phyloP scores from a whole-genome alignment of 352 stramenopile species.

The Pythium folliculosum region DNA sequence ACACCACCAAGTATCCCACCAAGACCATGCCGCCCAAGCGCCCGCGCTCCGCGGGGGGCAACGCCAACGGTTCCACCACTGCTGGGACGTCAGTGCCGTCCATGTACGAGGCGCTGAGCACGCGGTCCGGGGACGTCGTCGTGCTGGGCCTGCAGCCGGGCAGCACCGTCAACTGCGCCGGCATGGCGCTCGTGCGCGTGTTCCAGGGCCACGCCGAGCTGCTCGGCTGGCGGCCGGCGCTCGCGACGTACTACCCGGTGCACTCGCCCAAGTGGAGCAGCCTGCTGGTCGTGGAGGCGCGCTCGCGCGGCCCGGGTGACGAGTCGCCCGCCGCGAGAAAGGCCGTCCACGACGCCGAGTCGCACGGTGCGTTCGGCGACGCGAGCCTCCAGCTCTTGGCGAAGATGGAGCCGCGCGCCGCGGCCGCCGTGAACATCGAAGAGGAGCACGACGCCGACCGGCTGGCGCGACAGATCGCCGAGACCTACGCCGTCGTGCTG shows the following conservation, averaged over 20 bases:
- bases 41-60: constrained; percentile 16
- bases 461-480: constrained; percentile 59
- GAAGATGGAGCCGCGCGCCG: constrained; percentile 37
- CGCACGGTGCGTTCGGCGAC: constrained; percentile 59
- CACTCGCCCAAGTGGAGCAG: constrained; percentile 85
- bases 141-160: constrained; percentile 59
- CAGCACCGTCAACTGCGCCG: constrained; percentile 63
- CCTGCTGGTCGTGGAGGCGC: constrained; percentile 55
- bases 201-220: constrained; percentile 80
- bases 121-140: constrained; percentile 63
- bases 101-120: constrained; percentile 44
- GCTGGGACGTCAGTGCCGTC: not conserved
- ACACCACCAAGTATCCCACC: not conserved
- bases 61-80: not conserved
- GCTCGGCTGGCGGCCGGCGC: constrained; percentile 64
- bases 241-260: constrained; percentile 77
- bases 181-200: constrained; percentile 74
- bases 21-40: constrained; percentile 27
- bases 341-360: constrained; percentile 36
- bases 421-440: constrained; percentile 40
- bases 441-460: constrained; percentile 75
- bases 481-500: constrained; percentile 69
- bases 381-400: constrained; percentile 46
- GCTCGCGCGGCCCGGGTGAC: constrained; percentile 28
- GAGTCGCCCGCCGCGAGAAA: constrained; percentile 21